Conservation (phyloP, 768 basidiomycete species). For the Postia placenta region DNA sequence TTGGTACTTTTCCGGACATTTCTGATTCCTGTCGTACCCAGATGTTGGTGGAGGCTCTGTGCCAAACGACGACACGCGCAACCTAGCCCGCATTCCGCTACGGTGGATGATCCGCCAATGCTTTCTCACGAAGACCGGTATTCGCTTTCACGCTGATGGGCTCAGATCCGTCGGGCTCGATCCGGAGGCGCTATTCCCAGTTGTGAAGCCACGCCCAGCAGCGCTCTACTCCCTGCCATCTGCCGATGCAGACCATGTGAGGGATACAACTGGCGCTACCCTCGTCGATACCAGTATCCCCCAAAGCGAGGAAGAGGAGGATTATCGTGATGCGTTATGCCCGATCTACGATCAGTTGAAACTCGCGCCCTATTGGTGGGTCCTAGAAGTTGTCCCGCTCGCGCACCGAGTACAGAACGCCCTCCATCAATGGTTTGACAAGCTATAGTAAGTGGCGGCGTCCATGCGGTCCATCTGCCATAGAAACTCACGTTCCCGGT, state of each 20-base stretch:
- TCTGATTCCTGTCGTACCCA: slow-evolving; percentile 20
- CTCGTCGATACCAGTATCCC: background rate
- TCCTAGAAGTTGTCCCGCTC: slow-evolving; percentile 44
- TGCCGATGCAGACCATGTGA: background rate
- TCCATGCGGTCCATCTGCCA: background rate
- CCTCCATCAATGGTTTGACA: slow-evolving; percentile 12
- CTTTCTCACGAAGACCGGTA: slow-evolving; percentile 40
- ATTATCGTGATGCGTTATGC: slow-evolving; percentile 50
- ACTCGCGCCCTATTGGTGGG: slow-evolving; percentile 52
- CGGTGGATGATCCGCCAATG: slow-evolving; percentile 52
- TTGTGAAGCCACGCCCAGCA: slow-evolving; percentile 19
- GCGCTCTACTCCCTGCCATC: slow-evolving; percentile 6
- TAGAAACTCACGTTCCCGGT: slow-evolving; percentile 2
- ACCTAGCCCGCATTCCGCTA: slow-evolving; percentile 63
- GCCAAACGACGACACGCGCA: slow-evolving; percentile 47
- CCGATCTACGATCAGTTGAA: slow-evolving; percentile 52
- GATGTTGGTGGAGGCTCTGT: slow-evolving; percentile 76
- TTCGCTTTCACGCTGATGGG: slow-evolving; percentile 29
- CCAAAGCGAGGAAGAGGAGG: slow-evolving; percentile 52
- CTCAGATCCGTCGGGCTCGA: slow-evolving; percentile 26
- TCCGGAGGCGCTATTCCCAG: slow-evolving; percentile 22
- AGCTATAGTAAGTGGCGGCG: slow-evolving; percentile 5
- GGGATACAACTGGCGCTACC: background rate
- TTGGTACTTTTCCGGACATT: too few species aligned
- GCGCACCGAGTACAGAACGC: slow-evolving; percentile 18